Evolutionary conservation across 2,329 filamentous ascomycete genomes (phyloP).

Genomic region (Arachnopeziza araneosa): DNA sequence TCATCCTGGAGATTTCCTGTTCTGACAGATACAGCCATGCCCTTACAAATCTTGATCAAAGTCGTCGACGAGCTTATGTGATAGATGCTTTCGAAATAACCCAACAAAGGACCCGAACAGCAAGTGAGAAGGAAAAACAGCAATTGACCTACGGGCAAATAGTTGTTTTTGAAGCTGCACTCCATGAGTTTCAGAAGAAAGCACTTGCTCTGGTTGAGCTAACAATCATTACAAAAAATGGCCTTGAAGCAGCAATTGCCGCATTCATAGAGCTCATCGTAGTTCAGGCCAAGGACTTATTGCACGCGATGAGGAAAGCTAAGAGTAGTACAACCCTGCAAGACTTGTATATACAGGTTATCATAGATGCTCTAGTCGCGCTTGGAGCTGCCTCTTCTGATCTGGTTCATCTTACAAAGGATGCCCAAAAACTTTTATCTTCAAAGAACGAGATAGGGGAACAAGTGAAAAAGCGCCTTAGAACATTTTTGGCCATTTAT

Average conservation of each 20-base stretch:
- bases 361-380: slow-evolving; percentile 22
- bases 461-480: slow-evolving; percentile 16
- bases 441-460: slow-evolving; percentile 1
- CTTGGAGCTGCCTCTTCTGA: slow-evolving; percentile 12
- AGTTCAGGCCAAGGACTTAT: slow-evolving; percentile 12
- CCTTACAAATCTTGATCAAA: slow-evolving; percentile 24
- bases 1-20: background rate
- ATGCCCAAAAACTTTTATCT: slow-evolving; percentile 15
- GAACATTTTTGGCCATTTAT: slow-evolving; percentile 20
- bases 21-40: slow-evolving; percentile 17
- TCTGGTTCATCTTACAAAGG: slow-evolving; percentile 11
- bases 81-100: slow-evolving; percentile 19
- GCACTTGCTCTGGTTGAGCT: slow-evolving; percentile 13
- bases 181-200: slow-evolving; percentile 17
- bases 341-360: slow-evolving; percentile 15
- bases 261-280: slow-evolving; percentile 20
- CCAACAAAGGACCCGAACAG: slow-evolving; percentile 19
- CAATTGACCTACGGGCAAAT: slow-evolving; percentile 19
- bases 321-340: background rate
- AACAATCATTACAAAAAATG: slow-evolving; percentile 17
- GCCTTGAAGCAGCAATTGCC: slow-evolving; percentile 10
- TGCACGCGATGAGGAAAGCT: slow-evolving; percentile 10
- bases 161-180: slow-evolving; percentile 18
- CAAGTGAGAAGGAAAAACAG: slow-evolving; percentile 18
- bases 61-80: slow-evolving; percentile 23